Evolutionary conservation across 768 basidiomycete genomes (phyloP), one percentile per base, ranked within the genome.

Genomic region (Pisolithus albus): DNA sequence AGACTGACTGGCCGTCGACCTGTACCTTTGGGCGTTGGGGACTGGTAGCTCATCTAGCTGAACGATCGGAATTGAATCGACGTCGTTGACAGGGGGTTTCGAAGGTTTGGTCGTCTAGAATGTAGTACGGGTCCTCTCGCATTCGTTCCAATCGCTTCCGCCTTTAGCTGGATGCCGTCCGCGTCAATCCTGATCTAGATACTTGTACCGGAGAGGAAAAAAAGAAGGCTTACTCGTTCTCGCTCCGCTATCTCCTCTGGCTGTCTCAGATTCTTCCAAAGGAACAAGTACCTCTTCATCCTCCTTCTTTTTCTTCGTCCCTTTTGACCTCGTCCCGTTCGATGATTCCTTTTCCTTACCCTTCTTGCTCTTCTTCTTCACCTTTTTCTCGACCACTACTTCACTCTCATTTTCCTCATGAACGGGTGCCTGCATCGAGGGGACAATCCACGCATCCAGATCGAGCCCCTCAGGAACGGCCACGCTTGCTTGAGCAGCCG

Each of bases 1-100:
- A 0, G 30, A 30, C 24, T n/a, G 0, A 34, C 34, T 2, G 21
- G 13, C 30, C 13, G 5, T n/a, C 8, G 19, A 23, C 7, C 7
- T 9, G 4, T 46, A 24, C 70, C 66, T 69, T 67, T 69, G 42
- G 60, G 57, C 16, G 70, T 49, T 1, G 68, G 70, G n/a, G 83
- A n/a, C 69, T 2, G 80, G 83, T 67, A 88, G 76, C 52, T 78
- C 82, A 39, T 95, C 89, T 43, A 98, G 69, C 54, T 74, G 80
- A 28, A 97, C 90, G 21, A 99, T 81, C 1, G 95, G 94, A 67
- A 98, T 97, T 8, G 84, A 80, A 59, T 96, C 92, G n/a, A 96
- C 57, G 61, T 96, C 91, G 11, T 81, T 77, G 7, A 68, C 54
- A 3, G 26, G 38, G 24, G 50, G 49, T 50, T 67, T 72, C 56